Conservation (phyloP, 129 eudicot genomes). For the Oenanthe sinensis region DNA sequence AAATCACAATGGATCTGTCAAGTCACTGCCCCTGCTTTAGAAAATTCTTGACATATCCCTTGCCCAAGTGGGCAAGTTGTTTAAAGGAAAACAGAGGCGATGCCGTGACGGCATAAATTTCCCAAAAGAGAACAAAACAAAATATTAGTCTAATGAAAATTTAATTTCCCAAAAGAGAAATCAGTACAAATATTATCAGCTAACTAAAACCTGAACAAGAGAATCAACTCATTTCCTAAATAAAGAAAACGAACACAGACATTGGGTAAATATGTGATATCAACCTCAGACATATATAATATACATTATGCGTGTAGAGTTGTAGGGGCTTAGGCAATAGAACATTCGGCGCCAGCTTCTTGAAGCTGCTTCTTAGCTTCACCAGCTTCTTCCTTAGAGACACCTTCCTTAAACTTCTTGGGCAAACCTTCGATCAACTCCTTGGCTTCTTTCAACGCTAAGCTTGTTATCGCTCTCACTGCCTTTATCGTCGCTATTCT, state of each 20-base stretch:
- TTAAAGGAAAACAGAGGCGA: background rate
- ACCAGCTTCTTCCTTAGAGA: constrained; percentile 81
- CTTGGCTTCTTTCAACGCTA: constrained; percentile 85
- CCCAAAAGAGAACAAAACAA: background rate
- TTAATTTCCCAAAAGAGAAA: background rate
- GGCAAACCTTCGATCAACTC: constrained; percentile 92
- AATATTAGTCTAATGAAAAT: background rate
- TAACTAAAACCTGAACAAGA: background rate
- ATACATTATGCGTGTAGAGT: background rate
- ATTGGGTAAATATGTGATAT: background rate
- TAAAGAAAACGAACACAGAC: background rate
- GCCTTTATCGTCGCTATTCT: constrained; percentile 87
- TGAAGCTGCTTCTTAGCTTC: constrained; percentile 91
- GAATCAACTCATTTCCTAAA: background rate
- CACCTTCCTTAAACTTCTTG: constrained; percentile 79
- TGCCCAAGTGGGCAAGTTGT: background rate
- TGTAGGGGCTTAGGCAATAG: constrained; percentile 38
- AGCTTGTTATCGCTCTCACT: constrained; percentile 71
- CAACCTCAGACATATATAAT: background rate
- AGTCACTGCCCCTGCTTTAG: background rate
- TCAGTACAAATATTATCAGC: background rate
- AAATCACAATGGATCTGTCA: background rate
- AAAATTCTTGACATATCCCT: background rate
- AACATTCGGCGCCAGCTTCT: constrained; percentile 84
- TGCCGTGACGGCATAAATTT: background rate